Percentiles rank a stretch among this genome's conserved stretches.
Evolutionary conservation across 2,329 filamentous ascomycete genomes (phyloP).

Genomic region (Aaosphaeria pasadenensis): DNA sequence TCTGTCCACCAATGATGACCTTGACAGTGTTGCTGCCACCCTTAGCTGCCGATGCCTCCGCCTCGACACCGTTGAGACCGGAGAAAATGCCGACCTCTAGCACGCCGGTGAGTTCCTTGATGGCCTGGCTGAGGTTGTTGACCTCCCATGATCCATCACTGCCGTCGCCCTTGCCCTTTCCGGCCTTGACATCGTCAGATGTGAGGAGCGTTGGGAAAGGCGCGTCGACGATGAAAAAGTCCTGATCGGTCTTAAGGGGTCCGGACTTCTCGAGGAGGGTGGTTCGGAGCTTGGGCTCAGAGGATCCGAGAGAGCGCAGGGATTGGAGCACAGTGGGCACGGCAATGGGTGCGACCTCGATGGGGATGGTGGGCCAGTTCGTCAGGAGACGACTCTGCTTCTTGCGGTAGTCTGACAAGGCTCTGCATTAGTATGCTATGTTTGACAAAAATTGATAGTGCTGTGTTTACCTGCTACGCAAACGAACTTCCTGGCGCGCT

Average conservation of each 20-base stretch:
- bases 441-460: not conserved
- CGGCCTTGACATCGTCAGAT: constrained; percentile 51
- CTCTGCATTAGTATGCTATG: not conserved
- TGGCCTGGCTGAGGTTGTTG: constrained; percentile 65
- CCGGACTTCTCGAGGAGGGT: constrained; percentile 76
- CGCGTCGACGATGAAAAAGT: constrained; percentile 88
- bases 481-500: constrained; percentile 79
- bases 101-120: constrained; percentile 82
- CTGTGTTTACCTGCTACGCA: constrained; percentile 69
- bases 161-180: constrained; percentile 50
- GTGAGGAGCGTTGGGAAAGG: constrained; percentile 74
- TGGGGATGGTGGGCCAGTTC: constrained; percentile 81
- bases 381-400: constrained; percentile 71
- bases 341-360: constrained; percentile 87
- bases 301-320: constrained; percentile 70
- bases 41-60: constrained; percentile 45
- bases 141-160: constrained; percentile 76
- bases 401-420: constrained; percentile 80
- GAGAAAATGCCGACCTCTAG: constrained; percentile 90
- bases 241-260: constrained; percentile 80
- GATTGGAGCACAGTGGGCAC: constrained; percentile 72
- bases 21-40: constrained; percentile 39
- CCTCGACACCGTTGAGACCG: constrained; percentile 73
- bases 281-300: constrained; percentile 67
- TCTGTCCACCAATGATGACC: constrained; percentile 63